Evolutionary conservation across 805 yeast species (phyloP), one percentile per base, ranked within the genome.

Genomic region (Cyberlindnera meyerae): DNA sequence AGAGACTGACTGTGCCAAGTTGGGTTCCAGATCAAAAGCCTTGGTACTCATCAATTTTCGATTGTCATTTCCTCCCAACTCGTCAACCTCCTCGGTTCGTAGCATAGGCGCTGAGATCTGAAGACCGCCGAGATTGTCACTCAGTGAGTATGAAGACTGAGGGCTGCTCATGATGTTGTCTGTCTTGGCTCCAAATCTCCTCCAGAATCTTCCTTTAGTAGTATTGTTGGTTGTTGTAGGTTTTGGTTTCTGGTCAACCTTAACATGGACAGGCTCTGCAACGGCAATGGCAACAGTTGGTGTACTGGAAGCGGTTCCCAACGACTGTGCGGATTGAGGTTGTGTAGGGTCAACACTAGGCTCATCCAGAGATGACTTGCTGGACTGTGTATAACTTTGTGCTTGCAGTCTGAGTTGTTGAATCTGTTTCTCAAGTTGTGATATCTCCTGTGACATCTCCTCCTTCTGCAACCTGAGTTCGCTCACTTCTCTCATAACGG

Each of bases 401-500:
- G 33, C 31, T 33, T 36, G 35, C 6, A 40, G 12, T 30, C 46
- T 44, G 29, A 48, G 26, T 11, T 30, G 38, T 9, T 65, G 22
- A 39, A 56, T 41, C 35, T 53, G 48, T 13, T 40, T 4, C 21
- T 37, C 37, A 4, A 44, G 24, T 15, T 40, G 40, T 5, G 27
- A n/a, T 18, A 44, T 22, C 36, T 79, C 85, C 13, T 48, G 43
- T 31, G 58, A 61, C 34, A 86, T 58, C 13, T 60, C 57, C 24
- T 61, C 64, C 57, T 72, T 79, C 31, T 71, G 70, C 1, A 48
- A 42, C 21, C 61, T 67, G 43, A 87, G 61, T 14, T 62, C 69
- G 32, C 66, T 70, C 11, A 82, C 66, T 27, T 82, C 87, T 29
- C 61, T 63, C 15, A 62, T 39, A 24, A 80, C 45, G 6, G 56